phyloP scores from a whole-genome alignment of 2,329 filamentous ascomycete species.

The Neoascochyta sp. region DNA sequence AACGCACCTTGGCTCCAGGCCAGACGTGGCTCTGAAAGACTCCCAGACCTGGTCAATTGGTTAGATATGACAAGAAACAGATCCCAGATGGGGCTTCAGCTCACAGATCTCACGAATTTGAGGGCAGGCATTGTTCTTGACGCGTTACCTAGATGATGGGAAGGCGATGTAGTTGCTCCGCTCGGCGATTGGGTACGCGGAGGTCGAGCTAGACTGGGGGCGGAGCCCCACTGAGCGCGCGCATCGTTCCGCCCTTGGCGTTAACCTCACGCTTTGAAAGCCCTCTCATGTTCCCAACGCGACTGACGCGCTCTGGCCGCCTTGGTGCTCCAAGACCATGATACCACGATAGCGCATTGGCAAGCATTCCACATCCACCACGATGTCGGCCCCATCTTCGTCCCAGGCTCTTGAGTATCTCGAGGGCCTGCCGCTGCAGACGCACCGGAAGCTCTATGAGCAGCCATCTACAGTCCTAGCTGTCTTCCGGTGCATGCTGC shows the following conservation, averaged over 20 bases:
- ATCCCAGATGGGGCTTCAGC: constrained; percentile 17
- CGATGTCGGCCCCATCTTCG: constrained; percentile 53
- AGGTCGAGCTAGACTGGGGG: constrained; percentile 15
- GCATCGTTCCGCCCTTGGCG: constrained; percentile 20
- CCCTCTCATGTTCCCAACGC: constrained; percentile 6
- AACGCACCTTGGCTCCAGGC: constrained; percentile 77
- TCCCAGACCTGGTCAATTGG: constrained; percentile 63
- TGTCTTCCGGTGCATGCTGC: constrained; percentile 95
- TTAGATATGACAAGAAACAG: too few relatives aligned
- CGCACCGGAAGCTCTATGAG: constrained; percentile 87
- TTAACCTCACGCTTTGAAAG: constrained; percentile 12
- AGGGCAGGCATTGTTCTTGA: constrained; percentile 44
- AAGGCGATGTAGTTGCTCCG: constrained; percentile 22
- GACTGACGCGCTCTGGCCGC: constrained; percentile 13
- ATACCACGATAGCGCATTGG: constrained; percentile 26
- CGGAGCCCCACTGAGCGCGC: constrained; percentile 17
- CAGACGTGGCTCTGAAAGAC: constrained; percentile 81
- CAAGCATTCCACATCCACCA: constrained; percentile 35
- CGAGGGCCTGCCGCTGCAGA: constrained; percentile 83
- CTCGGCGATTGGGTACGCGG: constrained; percentile 19
- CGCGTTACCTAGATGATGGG: constrained; percentile 2
- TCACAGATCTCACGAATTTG: constrained; percentile 63
- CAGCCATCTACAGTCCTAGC: constrained; percentile 93
- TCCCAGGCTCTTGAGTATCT: constrained; percentile 79
- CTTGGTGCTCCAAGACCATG: constrained; percentile 22